Conservation (phyloP, 2,329 filamentous ascomycete genomes). For the Pseudopyrenochaeta lycopersici region DNA sequence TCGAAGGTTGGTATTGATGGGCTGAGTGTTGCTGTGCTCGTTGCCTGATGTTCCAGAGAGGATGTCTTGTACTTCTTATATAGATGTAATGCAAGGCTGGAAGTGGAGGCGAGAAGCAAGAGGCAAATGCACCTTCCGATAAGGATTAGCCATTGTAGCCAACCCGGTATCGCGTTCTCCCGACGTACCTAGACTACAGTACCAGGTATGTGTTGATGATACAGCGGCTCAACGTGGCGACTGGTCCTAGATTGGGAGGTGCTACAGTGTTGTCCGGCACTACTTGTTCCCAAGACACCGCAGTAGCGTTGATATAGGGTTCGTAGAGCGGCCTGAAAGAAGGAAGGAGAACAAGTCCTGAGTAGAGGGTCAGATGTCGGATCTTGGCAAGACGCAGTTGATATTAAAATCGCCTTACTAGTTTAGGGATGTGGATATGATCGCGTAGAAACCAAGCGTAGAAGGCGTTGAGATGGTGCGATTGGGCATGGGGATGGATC, state of each 20-base stretch:
- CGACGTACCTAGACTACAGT: constrained; percentile 22
- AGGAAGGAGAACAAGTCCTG: constrained; percentile 23
- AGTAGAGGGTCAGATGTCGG: constrained; percentile 25
- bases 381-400: constrained; percentile 40
- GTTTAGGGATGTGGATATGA: constrained; percentile 40
- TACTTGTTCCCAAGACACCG: constrained; percentile 30
- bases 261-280: constrained; percentile 34
- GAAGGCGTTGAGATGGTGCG: constrained; percentile 17
- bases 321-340: constrained; percentile 23
- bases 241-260: constrained; percentile 41
- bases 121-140: constrained; percentile 41
- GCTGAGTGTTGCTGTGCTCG: constrained; percentile 34
- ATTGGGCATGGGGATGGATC: constrained; percentile 23
- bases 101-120: constrained; percentile 15
- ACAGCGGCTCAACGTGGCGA: constrained; percentile 36
- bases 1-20: constrained; percentile 24
- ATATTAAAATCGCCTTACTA: constrained; percentile 44
- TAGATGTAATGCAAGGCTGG: constrained; percentile 23
- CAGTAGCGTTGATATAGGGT: constrained; percentile 32
- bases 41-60: constrained; percentile 31
- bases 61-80: constrained; percentile 37
- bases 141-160: constrained; percentile 30
- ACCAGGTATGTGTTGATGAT: constrained; percentile 17
- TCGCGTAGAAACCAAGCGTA: constrained; percentile 21
- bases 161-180: constrained; percentile 24